These are phyloP conservation scores for Truncatella angustata DNA, from an alignment of 2,329 filamentous ascomycete genomes.

Conservation along the genomic window DNA sequence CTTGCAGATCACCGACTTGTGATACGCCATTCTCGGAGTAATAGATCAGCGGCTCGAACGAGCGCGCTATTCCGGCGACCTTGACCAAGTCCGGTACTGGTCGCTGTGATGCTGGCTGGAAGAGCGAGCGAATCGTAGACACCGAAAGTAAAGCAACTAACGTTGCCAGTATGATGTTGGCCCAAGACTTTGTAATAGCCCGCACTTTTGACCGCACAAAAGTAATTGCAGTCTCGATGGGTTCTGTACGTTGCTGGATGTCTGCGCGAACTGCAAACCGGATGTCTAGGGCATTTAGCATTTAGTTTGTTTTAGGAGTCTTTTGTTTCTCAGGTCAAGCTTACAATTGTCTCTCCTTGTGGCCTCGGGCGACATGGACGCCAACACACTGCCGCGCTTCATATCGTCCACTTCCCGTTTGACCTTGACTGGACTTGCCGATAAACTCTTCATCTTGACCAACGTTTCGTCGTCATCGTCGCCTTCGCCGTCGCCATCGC, in stretches of 20 bases:
- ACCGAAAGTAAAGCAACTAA: slow-evolving; percentile 64
- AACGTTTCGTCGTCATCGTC: slow-evolving; percentile 36
- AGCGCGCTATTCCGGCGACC: slow-evolving; percentile 82
- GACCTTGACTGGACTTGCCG: slow-evolving; percentile 22
- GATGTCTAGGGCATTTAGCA: slow-evolving; percentile 69
- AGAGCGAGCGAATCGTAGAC: slow-evolving; percentile 62
- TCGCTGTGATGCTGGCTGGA: slow-evolving; percentile 64
- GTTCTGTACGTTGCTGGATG: slow-evolving; percentile 82
- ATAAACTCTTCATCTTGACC: slow-evolving; percentile 33
- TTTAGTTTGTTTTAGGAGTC: too few relatives aligned
- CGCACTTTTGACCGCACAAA: slow-evolving; percentile 61
- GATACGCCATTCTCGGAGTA: slow-evolving; percentile 87
- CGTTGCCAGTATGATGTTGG: slow-evolving; percentile 62
- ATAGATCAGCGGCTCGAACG: slow-evolving; percentile 91
- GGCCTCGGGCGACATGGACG: slow-evolving; percentile 27
- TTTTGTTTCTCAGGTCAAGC: slow-evolving; percentile 19
- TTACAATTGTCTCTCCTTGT: slow-evolving; percentile 48
- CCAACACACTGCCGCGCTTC: slow-evolving; percentile 25
- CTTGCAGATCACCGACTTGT: slow-evolving; percentile 84
- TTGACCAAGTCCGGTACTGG: slow-evolving; percentile 85
- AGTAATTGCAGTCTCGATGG: slow-evolving; percentile 70
- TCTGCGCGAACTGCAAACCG: slow-evolving; percentile 85
- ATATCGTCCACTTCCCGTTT: slow-evolving; percentile 17
- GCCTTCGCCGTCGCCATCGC: too few relatives aligned
- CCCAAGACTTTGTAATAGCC: slow-evolving; percentile 66